Percentiles rank a stretch among this genome's conserved stretches.
Conservation (phyloP, 805 yeast genomes). For the Candida incommunis region DNA sequence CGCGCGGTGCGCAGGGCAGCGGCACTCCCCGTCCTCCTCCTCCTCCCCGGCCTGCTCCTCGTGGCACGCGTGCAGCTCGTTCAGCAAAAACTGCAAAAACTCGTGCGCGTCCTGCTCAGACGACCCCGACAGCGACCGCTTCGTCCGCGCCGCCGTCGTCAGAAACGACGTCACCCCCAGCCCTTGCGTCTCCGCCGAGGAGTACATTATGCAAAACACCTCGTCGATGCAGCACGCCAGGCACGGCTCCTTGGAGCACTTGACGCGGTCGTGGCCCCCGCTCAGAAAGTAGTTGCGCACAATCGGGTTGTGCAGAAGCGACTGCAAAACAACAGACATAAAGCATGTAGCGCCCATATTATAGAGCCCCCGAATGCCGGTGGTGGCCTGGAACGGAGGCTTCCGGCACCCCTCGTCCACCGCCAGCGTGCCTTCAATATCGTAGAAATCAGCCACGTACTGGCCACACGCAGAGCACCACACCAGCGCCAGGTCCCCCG, state of each 20-base stretch:
- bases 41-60: slow-evolving; percentile 3
- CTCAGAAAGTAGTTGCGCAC: slow-evolving; percentile 63
- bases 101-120: slow-evolving; percentile 99
- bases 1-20: slow-evolving; percentile 68
- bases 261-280: slow-evolving; percentile 53
- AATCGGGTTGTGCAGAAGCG: slow-evolving; percentile 80
- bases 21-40: slow-evolving; percentile 28
- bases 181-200: slow-evolving; percentile 46
- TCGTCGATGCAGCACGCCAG: slow-evolving; percentile 76
- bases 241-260: slow-evolving; percentile 32
- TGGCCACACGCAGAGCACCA: background rate
- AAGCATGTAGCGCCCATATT: slow-evolving; percentile 97
- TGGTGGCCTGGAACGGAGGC: slow-evolving; percentile 40
- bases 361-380: slow-evolving; percentile 79
- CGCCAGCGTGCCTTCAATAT: slow-evolving; percentile 3
- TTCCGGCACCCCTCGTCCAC: background rate
- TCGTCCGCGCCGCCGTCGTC: slow-evolving; percentile 25
- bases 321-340: slow-evolving; percentile 86
- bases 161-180: slow-evolving; percentile 72
- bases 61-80: slow-evolving; percentile 51
- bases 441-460: background rate
- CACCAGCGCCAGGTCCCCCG: background rate
- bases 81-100: slow-evolving; percentile 81
- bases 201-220: slow-evolving; percentile 61
- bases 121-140: slow-evolving; percentile 80